Evolutionary conservation across 2,329 filamentous ascomycete species (phyloP), one percentile per base, ranked within the genome.

Genomic region (Ophioceras dolichostomum): DNA sequence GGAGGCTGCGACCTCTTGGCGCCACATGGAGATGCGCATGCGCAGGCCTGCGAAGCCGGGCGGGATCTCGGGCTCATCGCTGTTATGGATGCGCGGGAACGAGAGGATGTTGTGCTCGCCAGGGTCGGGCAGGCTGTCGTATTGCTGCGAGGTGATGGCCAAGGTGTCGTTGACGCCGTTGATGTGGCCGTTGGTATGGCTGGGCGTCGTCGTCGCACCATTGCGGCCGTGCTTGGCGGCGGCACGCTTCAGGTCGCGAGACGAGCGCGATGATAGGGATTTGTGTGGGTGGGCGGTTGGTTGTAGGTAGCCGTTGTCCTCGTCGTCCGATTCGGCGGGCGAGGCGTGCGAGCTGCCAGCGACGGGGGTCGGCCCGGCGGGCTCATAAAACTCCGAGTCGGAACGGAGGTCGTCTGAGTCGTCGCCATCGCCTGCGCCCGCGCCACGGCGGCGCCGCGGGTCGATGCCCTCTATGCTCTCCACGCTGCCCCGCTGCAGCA

Each of bases 21-120:
- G 40, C 17, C 49, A 52, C 5, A 57, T 47, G 39, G 53, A 57
- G 6, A 57, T 44, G 7, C 61, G 61, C 21, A 54, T 51, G 33
- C 60, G 52, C 22, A 61, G 49, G 4, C 68, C 68, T 36, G 54
- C 55, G 40, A 65, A 40, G 17, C 65, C 64, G 8, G 53, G 38
- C 2, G 64, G 58, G 6, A 59, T 48, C 18, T 65, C 58, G 4
- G 54, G 49, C 20, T 67, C 64, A 18, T 63, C 57, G 37, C 51
- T 47, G 39, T 57, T 63, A 29, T 59, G 62, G 46, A 76, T 69
- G 32, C 62, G 66, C 22, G 76, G 73, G 52, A 84, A 83, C 1
- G 70, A 73, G 38, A 76, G 65, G 13, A 82, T 78, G 43, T 76
- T 64, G 32, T 70, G 67, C 4, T 60, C 58, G 9, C 60, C 57